Conservation (phyloP, 208 protist species). For the Trypanosoma melophagium region DNA sequence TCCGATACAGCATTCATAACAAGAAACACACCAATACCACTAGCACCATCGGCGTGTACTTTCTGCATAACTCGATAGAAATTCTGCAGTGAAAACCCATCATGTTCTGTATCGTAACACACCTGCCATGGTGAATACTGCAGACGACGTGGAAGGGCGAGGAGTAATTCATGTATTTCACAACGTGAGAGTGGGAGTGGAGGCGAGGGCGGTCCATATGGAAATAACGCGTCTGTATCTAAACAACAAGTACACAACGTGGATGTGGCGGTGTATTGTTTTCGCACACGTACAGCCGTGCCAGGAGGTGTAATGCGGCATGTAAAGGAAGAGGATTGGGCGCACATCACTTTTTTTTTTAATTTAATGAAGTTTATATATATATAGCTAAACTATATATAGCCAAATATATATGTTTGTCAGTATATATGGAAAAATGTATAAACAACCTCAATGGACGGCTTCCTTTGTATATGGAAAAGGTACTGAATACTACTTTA, state of each 20-base stretch:
- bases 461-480: no score
- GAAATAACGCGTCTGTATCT: conserved; percentile 14
- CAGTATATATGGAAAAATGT: no score
- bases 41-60: conserved; percentile 31
- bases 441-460: no score
- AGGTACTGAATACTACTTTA: no score
- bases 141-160: conserved; percentile 37
- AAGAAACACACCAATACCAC: conserved; percentile 47
- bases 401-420: conserved; percentile 8
- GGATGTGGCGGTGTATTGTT: neutral
- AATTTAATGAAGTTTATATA: conserved; percentile 5
- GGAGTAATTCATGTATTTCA: conserved; percentile 53
- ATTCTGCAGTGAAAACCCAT: conserved; percentile 55
- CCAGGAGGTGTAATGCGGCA: conserved; percentile 14
- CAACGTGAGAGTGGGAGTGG: conserved; percentile 41
- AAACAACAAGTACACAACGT: conserved; percentile 18
- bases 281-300: neutral
- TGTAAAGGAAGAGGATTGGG: no score
- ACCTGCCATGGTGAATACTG: conserved; percentile 56
- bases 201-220: conserved; percentile 14
- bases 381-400: conserved; percentile 5
- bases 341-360: conserved; percentile 33
- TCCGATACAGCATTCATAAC: conserved; percentile 15
- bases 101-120: conserved; percentile 51
- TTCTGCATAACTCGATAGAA: conserved; percentile 56